Evolutionary conservation across 495 filamentous ascomycete genomes (phyloP), one percentile per base, ranked within the genome.

Genomic region (Tuber brumale): DNA sequence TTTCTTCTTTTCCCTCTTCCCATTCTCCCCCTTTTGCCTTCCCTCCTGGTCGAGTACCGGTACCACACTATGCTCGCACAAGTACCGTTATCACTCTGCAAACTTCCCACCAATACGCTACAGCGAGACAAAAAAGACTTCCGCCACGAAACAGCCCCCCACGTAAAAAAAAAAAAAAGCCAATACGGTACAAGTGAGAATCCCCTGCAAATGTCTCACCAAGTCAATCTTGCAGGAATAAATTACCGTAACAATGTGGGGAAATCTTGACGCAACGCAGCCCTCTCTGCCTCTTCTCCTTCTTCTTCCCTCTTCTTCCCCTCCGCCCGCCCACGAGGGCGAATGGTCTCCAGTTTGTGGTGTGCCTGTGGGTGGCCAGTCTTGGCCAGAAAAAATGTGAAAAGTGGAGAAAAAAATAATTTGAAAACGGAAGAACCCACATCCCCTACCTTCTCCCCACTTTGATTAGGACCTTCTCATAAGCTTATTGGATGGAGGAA

Each of bases 161-260:
- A 66, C 57, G 3, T 27, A 18, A 61, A 31, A 61, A 31, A 61
- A 61, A 48, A 61, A 61, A 61, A 61, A 27, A 61, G 3, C 10
- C 5, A 35, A 31, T 66, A 66, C 57, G 57, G 57, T 35, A 66
- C 57, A 66, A 16, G 57, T 14, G 35, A 31, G 27, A 66, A 66
- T 27, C 57, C 57, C 57, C 27, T 66, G 57, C 57, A 35, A 66
- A 66, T 66, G 57, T 66, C 57, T 66, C 57, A 66, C 57, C 14
- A 18, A 66, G 57, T 66, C 27, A 66, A 66, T 66, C 57, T 66
- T 66, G 57, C 57, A 66, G 57, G 57, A 66, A 66, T 66, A 66
- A 66, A 66, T 66, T 66, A 66, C 57, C 57, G 14, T 66, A 66
- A 66, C 27, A 66, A 35, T 66, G 57, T 66, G 57, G 57, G 57